phyloP scores from a whole-genome alignment of 768 basidiomycete species.

The Clitopilus passeckerianus region DNA sequence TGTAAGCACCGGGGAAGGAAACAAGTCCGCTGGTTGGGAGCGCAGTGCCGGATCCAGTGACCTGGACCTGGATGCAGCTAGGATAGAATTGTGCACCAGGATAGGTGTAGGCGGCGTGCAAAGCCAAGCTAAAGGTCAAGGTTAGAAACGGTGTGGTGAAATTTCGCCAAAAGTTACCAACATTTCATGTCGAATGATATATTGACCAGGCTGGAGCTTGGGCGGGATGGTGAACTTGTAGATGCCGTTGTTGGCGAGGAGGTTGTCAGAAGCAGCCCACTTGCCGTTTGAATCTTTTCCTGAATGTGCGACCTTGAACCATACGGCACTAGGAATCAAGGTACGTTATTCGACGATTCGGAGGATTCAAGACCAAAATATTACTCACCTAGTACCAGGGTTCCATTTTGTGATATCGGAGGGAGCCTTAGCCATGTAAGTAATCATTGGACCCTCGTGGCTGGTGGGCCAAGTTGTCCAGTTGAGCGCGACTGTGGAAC shows the following conservation, averaged over 20 bases:
- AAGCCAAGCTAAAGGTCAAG: constrained; percentile 25
- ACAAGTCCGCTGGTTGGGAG: constrained; percentile 36
- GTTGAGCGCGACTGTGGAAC: constrained; percentile 28
- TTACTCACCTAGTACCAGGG: constrained; percentile 28
- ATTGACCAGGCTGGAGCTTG: constrained; percentile 40
- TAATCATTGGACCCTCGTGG: constrained; percentile 36
- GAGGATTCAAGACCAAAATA: not conserved
- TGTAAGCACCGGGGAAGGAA: constrained; percentile 45
- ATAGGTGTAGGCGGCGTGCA: constrained; percentile 35
- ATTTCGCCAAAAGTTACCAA: constrained; percentile 10
- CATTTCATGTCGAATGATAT: constrained; percentile 46
- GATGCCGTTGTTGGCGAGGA: constrained; percentile 31
- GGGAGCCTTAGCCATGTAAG: constrained; percentile 39
- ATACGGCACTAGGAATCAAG: constrained; percentile 29
- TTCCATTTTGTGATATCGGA: constrained; percentile 34
- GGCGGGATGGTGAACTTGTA: constrained; percentile 44
- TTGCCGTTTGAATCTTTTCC: constrained; percentile 40
- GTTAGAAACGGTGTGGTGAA: not conserved
- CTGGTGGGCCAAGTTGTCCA: constrained; percentile 34
- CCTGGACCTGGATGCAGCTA: constrained; percentile 39
- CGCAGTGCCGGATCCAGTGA: constrained; percentile 39
- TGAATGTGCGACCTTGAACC: constrained; percentile 46
- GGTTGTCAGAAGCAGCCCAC: constrained; percentile 39
- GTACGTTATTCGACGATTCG: not conserved
- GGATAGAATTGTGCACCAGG: constrained; percentile 42